phyloP scores from a whole-genome alignment of 1,284 basidiomycete species.

The Mrakiaceae sp. region DNA sequence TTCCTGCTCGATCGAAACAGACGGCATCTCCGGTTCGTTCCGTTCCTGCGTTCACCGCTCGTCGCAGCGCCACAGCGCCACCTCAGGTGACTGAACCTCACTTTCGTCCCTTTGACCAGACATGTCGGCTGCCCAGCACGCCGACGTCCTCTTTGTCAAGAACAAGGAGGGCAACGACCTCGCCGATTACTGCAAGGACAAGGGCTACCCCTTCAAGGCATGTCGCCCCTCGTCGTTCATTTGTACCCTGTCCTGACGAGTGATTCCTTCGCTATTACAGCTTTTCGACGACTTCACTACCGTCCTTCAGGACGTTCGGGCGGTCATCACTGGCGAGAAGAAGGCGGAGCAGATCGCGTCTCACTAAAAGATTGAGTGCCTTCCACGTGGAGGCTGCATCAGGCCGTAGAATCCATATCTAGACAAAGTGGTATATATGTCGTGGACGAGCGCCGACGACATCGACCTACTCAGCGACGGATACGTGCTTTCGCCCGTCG shows the following conservation, averaged over 20 bases:
- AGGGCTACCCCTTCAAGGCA: constrained; percentile 24
- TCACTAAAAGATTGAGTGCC: no score
- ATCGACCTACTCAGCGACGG: constrained; percentile 7
- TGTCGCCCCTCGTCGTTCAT: not conserved
- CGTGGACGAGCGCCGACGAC: not conserved
- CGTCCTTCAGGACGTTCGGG: constrained; percentile 40
- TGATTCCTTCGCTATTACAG: constrained; percentile 47
- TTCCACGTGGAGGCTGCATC: no score
- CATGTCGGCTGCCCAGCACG: constrained; percentile 77
- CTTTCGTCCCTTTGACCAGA: constrained; percentile 39
- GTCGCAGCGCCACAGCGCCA: no score
- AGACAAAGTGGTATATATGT: no score
- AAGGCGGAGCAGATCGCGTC: constrained; percentile 31
- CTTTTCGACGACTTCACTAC: constrained; percentile 23
- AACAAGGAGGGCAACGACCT: constrained; percentile 70
- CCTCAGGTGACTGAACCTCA: no score
- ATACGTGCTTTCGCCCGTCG: constrained; percentile 3
- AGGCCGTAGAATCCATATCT: no score
- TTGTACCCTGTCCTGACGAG: not conserved
- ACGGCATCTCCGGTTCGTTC: constrained; percentile 1
- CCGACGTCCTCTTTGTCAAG: constrained; percentile 77
- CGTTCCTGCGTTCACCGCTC: no score
- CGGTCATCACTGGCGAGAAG: constrained; percentile 47
- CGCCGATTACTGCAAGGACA: constrained; percentile 54
- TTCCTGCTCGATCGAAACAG: not conserved